These are phyloP conservation scores for Carex littledalei DNA, from an alignment of 176 grass and related monocot genomes.

Conservation along the genomic window DNA sequence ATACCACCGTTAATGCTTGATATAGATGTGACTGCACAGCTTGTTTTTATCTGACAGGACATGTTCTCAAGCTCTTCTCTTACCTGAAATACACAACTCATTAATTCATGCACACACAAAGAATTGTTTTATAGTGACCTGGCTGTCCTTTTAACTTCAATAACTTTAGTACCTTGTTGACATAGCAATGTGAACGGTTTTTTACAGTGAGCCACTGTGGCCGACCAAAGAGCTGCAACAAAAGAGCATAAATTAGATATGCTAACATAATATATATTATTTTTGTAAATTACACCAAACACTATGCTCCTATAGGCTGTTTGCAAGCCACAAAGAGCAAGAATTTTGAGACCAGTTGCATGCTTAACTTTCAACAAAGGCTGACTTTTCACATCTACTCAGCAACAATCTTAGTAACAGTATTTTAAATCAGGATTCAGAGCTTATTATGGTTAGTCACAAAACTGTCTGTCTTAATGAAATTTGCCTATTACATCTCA, in stretches of 20 bases:
- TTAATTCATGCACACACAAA: slow-evolving; percentile 10
- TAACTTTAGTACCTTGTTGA: slow-evolving; percentile 41
- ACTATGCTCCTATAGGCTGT: neutral
- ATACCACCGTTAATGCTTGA: slow-evolving; percentile 46
- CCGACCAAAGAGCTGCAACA: slow-evolving; percentile 68
- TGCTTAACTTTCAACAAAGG: neutral
- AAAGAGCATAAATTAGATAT: slow-evolving; percentile 5
- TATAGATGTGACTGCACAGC: slow-evolving; percentile 47
- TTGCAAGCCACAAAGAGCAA: neutral
- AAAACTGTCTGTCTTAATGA: neutral
- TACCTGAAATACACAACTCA: slow-evolving; percentile 31
- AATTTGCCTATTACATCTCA: neutral
- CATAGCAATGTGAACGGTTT: slow-evolving; percentile 58
- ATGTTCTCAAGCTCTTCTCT: slow-evolving; percentile 61
- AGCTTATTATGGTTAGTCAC: neutral
- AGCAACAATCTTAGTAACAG: neutral
- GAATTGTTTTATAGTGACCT: neutral
- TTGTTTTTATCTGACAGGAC: slow-evolving; percentile 62
- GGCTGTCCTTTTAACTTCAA: neutral
- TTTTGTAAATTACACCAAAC: neutral
- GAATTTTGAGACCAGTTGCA: neutral
- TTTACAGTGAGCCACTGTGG: slow-evolving; percentile 93
- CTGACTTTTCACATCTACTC: neutral
- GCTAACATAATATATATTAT: neutral
- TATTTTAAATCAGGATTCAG: neutral